Base-by-base conservation (phyloP, 2,329 filamentous ascomycete species). In the Aspergillus puulaauensis region DNA sequence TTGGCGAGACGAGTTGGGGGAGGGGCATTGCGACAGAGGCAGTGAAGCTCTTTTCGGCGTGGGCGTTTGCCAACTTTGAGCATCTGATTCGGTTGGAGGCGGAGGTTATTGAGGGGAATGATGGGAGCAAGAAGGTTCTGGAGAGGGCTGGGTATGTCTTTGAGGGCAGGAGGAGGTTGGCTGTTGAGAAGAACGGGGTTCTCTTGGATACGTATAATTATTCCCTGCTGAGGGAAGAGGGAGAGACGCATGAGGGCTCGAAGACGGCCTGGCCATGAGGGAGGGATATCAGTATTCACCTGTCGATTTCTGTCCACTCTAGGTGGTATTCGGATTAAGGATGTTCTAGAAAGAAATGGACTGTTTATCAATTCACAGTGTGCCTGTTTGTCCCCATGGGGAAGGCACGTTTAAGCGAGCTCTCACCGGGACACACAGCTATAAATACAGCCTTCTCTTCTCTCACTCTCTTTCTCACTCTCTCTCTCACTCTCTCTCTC, bases 11-110 rank as follows among this genome's bases (percentile, higher is more conserved):
- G 17, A 41, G 52, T 23, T 60, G 58, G 58, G 46, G 58, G 4
- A 51, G 39, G 41, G 58, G 58, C 1, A 53, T 60, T 52, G 55
- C 39, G 21, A 58, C 45, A 3, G 55, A 60, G 39, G 58, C 43
- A 8, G 11, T 60, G 6, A 21, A n/a, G 24, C 46, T 40, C 1
- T 21, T 60, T 40, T 24, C 51, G 3, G 12, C 15, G 6, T 60
- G 58, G 58, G 43, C 40, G 2, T 60, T 60, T 40, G 37, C 57
- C 17, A 39, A 33, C 8, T 58, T 58, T 23, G 3, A 3, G 12
- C 39, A 55, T 41, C 41, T 60, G 17, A 27, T 55, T 15, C 41
- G 48, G 21, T 8, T 60, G 5, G 55, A 60, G n/a, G 58, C 58
- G 48, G 52, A 48, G 41, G 35, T 55, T 4, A 55, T 50, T 27